Conservation (phyloP, 768 basidiomycete species). For the Termitomyces eurrhizus region DNA sequence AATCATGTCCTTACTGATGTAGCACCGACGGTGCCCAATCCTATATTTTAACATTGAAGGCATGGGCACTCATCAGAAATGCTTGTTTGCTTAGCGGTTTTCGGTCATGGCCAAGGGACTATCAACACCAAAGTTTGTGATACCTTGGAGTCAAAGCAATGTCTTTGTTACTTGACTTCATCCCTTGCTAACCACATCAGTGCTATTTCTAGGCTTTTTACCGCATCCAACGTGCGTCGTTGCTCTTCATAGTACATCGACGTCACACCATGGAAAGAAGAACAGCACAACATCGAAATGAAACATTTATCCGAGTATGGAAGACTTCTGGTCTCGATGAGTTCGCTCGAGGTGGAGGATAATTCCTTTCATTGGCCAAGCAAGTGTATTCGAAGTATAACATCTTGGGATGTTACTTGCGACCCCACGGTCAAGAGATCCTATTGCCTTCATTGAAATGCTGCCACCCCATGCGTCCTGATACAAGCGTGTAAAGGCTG, state of each 20-base stretch:
- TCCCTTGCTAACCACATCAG: too few species aligned
- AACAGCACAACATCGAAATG: background rate
- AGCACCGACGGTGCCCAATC: constrained; percentile 22
- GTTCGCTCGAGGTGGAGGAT: constrained; percentile 18
- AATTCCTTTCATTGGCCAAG: background rate
- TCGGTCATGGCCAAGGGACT: constrained; percentile 39
- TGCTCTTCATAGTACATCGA: too few species aligned
- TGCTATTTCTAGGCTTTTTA: too few species aligned
- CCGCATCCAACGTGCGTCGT: too few species aligned
- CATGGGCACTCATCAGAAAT: constrained; percentile 32
- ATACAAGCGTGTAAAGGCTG: constrained; percentile 8
- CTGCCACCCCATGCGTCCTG: constrained; percentile 16
- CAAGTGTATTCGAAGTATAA: background rate
- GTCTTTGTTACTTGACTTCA: too few species aligned
- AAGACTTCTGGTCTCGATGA: constrained; percentile 21
- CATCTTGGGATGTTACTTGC: constrained; percentile 10
- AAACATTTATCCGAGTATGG: constrained; percentile 18
- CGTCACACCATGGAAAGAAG: too few species aligned
- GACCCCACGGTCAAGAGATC: constrained; percentile 10
- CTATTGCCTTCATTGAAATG: constrained; percentile 19
- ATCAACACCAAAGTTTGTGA: constrained; percentile 40
- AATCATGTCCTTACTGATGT: constrained; percentile 15
- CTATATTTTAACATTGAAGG: constrained; percentile 33
- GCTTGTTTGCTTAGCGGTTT: constrained; percentile 42
- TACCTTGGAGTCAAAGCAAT: constrained; percentile 36